Evolutionary conservation across 2,329 filamentous ascomycete species (phyloP).

Genomic region (Aspergillus sp.): DNA sequence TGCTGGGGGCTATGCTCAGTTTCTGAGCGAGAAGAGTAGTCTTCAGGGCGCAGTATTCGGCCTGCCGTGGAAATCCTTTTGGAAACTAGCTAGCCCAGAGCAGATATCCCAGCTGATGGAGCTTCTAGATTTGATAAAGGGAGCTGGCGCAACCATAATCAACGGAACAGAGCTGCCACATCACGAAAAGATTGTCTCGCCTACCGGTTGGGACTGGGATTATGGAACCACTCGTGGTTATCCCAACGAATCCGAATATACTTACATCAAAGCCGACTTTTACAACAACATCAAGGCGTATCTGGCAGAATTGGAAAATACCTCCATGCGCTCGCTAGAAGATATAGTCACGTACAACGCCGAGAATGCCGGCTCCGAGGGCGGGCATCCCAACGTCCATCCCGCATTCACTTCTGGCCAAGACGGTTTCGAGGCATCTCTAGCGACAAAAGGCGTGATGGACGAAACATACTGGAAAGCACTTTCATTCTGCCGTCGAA

Average conservation of each 20-base stretch:
- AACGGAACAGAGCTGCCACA: slow-evolving; percentile 64
- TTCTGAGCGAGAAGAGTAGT: slow-evolving; percentile 47
- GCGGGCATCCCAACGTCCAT: slow-evolving; percentile 53
- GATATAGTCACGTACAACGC: slow-evolving; percentile 61
- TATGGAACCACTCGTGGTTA: slow-evolving; percentile 56
- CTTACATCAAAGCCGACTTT: slow-evolving; percentile 59
- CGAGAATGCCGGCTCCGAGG: slow-evolving; percentile 59
- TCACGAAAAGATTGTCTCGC: slow-evolving; percentile 56
- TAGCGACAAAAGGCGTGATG: slow-evolving; percentile 54
- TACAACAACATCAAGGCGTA: slow-evolving; percentile 59
- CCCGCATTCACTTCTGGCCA: slow-evolving; percentile 66
- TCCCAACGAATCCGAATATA: slow-evolving; percentile 68
- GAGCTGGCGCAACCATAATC: slow-evolving; percentile 59
- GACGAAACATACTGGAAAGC: slow-evolving; percentile 63
- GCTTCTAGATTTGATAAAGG: slow-evolving; percentile 48
- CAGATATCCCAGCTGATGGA: slow-evolving; percentile 50
- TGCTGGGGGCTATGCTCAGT: slow-evolving; percentile 50
- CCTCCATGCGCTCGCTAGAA: slow-evolving; percentile 51
- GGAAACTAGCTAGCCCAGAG: slow-evolving; percentile 52
- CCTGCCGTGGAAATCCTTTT: slow-evolving; percentile 66
- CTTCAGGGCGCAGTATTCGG: slow-evolving; percentile 61
- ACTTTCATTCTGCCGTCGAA: slow-evolving; percentile 53
- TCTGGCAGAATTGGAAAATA: slow-evolving; percentile 57
- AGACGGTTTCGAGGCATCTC: slow-evolving; percentile 60
- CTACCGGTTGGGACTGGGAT: slow-evolving; percentile 68